These are phyloP conservation scores for Pinus albicaulis DNA, from an alignment of 75 land plant species.

Conservation along the genomic window DNA sequence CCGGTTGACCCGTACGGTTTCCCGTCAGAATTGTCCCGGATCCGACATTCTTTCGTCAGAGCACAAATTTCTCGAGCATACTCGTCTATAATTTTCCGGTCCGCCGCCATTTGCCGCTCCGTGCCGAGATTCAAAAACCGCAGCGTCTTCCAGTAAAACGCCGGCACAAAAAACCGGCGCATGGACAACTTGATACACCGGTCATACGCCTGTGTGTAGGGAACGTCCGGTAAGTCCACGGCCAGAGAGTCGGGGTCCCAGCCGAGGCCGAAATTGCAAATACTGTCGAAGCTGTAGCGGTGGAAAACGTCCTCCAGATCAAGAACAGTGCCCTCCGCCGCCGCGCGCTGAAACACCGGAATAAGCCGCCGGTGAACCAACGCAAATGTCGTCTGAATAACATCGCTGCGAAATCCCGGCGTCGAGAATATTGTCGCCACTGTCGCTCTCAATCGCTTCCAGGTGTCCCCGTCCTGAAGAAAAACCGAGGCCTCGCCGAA, in stretches of 20 bases:
- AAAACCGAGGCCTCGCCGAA: slow-evolving; percentile 34
- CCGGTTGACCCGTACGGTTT: too few relatives aligned
- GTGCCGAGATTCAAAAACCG: background rate
- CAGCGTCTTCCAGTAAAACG: background rate
- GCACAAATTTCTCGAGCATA: too few relatives aligned
- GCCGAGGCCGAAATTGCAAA: slow-evolving; percentile 30
- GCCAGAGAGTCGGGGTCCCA: slow-evolving; percentile 32
- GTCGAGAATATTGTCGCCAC: background rate
- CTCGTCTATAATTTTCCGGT: too few relatives aligned
- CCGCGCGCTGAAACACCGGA: slow-evolving; percentile 11
- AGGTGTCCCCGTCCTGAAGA: slow-evolving; percentile 18
- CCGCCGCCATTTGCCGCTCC: background rate
- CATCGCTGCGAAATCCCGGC: background rate
- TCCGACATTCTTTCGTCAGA: too few relatives aligned
- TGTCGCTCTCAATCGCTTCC: slow-evolving; percentile 6
- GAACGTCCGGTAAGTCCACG: slow-evolving; percentile 18
- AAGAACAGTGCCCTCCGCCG: slow-evolving; percentile 1
- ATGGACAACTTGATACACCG: slow-evolving; percentile 18
- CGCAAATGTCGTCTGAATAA: background rate
- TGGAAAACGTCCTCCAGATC: background rate
- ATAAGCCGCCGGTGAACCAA: slow-evolving; percentile 5
- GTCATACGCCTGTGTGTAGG: slow-evolving; percentile 40
- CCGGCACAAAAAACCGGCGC: background rate
- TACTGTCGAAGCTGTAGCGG: slow-evolving; percentile 35
- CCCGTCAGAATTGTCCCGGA: too few relatives aligned